phyloP scores from a whole-genome alignment of 352 stramenopile species.

The Phytophthora cajani region DNA sequence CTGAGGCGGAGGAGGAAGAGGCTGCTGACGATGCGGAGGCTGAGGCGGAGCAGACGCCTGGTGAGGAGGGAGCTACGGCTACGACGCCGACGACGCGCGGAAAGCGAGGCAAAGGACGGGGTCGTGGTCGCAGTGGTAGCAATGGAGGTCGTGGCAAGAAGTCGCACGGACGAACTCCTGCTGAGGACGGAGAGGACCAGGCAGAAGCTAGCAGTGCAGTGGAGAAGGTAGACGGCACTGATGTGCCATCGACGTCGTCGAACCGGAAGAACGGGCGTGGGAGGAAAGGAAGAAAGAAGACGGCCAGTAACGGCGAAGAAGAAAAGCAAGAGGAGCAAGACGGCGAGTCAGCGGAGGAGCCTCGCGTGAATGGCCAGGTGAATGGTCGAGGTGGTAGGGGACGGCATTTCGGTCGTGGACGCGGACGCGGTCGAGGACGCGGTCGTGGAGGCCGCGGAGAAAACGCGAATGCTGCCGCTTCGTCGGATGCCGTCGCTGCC shows the following conservation, averaged over 20 bases:
- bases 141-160: conserved; percentile 38
- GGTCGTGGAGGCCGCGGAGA: conserved; percentile 25
- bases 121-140: conserved; percentile 38
- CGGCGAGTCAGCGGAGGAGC: conserved; percentile 6
- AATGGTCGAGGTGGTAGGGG: conserved; percentile 31
- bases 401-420: conserved; percentile 33
- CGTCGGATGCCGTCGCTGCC: conserved; percentile 14
- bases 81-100: conserved; percentile 29
- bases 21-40: conserved; percentile 12
- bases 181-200: conserved; percentile 23
- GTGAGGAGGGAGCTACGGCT: conserved; percentile 11
- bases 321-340: conserved; percentile 18
- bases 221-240: conserved; percentile 25
- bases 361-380: conserved; percentile 25
- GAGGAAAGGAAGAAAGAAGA: conserved; percentile 28
- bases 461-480: conserved; percentile 20
- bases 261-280: conserved; percentile 32
- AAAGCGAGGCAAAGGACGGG: conserved; percentile 49
- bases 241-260: conserved; percentile 4
- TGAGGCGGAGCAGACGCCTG: conserved; percentile 17
- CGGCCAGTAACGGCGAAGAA: conserved; percentile 25
- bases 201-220: conserved; percentile 22
- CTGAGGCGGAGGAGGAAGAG: conserved; percentile 11
- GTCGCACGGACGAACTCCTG: conserved; percentile 18
- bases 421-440: conserved; percentile 43